phyloP scores from a whole-genome alignment of 441 rosid species.

The Populus hybrid region DNA sequence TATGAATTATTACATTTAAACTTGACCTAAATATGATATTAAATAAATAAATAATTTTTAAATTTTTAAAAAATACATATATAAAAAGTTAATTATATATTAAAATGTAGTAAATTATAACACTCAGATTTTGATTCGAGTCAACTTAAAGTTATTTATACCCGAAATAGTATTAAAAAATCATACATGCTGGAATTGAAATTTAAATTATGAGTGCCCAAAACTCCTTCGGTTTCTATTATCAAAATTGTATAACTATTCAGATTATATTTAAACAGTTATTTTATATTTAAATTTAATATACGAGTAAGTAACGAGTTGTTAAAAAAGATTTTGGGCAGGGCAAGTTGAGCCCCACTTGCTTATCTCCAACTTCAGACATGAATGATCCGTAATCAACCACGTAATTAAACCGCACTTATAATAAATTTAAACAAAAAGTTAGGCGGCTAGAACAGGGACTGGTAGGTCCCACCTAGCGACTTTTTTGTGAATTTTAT shows the following conservation, averaged over 20 bases:
- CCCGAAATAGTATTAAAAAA: too few relatives aligned
- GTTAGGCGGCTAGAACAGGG: not conserved
- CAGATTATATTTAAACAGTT: not conserved
- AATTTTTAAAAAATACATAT: too few relatives aligned
- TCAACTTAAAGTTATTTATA: too few relatives aligned
- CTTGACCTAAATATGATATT: accelerated
- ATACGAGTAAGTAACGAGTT: not conserved
- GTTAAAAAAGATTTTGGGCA: not conserved
- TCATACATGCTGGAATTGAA: too few relatives aligned
- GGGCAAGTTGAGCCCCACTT: not conserved
- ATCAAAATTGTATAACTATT: too few relatives aligned
- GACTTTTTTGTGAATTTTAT: not conserved
- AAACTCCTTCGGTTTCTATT: not conserved
- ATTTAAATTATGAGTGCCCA: not conserved
- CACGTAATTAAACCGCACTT: not conserved
- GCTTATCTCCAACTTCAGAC: not conserved
- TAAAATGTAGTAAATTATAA: too few relatives aligned
- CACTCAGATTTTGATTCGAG: accelerated
- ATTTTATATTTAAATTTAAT: too few relatives aligned
- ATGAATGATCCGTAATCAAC: not conserved
- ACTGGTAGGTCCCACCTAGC: not conserved
- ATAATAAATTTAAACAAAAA: not conserved
- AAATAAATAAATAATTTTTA: too few relatives aligned
- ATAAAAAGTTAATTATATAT: too few relatives aligned
- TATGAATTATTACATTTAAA: too few relatives aligned